Conservation (phyloP, 306 rosid genomes). For the Quillaja saponaria region DNA sequence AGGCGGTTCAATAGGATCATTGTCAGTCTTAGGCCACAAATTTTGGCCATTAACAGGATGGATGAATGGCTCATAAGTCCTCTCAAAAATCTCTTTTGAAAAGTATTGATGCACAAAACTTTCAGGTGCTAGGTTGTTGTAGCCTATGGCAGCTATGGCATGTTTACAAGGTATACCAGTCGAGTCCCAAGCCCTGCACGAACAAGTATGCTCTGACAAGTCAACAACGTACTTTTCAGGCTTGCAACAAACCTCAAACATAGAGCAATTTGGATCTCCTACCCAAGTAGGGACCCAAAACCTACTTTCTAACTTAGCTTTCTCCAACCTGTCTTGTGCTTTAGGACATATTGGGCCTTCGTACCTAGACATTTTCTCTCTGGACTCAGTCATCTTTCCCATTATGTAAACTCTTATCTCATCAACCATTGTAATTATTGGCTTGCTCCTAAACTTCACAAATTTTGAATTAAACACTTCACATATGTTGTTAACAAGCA, state of each 20-base stretch:
- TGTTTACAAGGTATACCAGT: background rate
- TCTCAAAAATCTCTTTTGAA: background rate
- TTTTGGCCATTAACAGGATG: background rate
- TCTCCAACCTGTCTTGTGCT: background rate
- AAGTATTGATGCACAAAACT: background rate
- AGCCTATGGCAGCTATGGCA: background rate
- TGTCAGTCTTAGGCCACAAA: no score
- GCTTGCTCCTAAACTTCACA: background rate
- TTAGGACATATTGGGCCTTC: background rate
- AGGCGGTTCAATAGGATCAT: background rate
- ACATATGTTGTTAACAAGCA: background rate
- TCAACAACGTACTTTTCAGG: background rate
- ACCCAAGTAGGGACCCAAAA: background rate
- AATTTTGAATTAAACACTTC: background rate
- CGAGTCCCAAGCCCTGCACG: background rate
- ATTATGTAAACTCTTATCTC: background rate
- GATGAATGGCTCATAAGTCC: background rate
- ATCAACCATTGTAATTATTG: background rate
- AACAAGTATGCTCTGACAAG: background rate
- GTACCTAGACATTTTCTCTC: background rate
- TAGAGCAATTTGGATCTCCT: background rate
- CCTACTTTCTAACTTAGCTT: background rate
- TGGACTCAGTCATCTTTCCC: no score
- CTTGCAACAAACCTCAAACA: background rate
- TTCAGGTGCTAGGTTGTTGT: background rate